Evolutionary conservation across 2,329 filamentous ascomycete species (phyloP), one percentile per base, ranked within the genome.

Genomic region (Sporothrix sp.): DNA sequence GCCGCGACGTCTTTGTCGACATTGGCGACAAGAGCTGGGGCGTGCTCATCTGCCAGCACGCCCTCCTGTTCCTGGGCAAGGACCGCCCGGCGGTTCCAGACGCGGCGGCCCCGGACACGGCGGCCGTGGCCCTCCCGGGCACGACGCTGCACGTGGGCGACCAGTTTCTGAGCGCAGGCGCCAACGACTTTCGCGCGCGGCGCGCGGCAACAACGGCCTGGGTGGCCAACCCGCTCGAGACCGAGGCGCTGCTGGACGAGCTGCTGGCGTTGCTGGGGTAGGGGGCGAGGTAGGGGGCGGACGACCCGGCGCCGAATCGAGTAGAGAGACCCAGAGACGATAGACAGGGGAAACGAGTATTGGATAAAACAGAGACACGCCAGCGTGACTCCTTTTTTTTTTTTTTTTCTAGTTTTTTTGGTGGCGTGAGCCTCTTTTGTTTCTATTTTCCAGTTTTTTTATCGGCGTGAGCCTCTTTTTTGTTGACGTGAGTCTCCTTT

Each of bases 1-100:
- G 93, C 10, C 91, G 93, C 55, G 93, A 98, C 65, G 89, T 97
- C 37, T 98, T 98, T 67, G 90, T 98, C 49, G 93, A 98, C 65
- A 96, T 98, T 62, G 93, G 93, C 51, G 93, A 98, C 70, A 98
- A 98, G 70, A 89, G 84, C 48, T 95, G 90, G 85, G 93, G 93
- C 57, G 93, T 98, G 3, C 76, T 86, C 30, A 88, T 90, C 4
- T 96, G 90, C 64, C 93, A 98, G 70, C 54, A 58, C 45, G 55
- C 52, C 0, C 45, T 57, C 35, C 16, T 50, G 16, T 55, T 55
- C 11, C 47, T 53, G n/a, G 53, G 55, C 5, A 40, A 37, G n/a
- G n/a, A 78, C 83, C 64, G 85, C 85, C 20, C 79, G 25, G 10
- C 10, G 25, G 25, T 28, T 28, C 25, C 25, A 5, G 6, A 28